phyloP scores from a whole-genome alignment of 345 rosid genomes.

The Citrus unshiu region DNA sequence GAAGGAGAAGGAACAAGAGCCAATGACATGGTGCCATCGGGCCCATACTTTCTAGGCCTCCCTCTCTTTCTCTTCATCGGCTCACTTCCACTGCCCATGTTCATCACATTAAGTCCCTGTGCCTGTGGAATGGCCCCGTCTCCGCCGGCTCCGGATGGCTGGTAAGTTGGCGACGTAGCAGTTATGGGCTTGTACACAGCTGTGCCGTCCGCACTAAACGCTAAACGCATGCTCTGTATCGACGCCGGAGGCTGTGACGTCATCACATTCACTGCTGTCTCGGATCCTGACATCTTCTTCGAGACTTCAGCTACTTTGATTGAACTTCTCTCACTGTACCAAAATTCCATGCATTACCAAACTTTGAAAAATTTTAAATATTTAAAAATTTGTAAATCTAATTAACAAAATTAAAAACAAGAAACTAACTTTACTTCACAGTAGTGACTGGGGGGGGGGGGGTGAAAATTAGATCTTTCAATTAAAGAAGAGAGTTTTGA shows the following conservation, averaged over 20 bases:
- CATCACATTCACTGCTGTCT: conserved; percentile 40
- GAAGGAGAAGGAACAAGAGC: conserved; percentile 25
- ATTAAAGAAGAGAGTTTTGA: not conserved
- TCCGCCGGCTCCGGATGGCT: conserved; percentile 7
- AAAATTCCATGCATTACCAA: conserved; percentile 18
- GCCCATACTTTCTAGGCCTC: conserved; percentile 68
- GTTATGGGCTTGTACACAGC: conserved; percentile 42
- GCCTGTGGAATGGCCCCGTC: conserved; percentile 15
- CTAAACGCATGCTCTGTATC: conserved; percentile 50
- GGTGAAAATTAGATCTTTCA: not conserved
- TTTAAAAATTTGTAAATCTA: not conserved
- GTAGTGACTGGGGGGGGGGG: not conserved
- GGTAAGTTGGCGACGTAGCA: conserved; percentile 33
- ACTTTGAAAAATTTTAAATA: not conserved
- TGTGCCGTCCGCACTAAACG: conserved; percentile 44
- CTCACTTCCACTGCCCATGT: conserved; percentile 27
- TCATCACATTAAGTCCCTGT: conserved; percentile 31
- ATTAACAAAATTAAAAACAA: not conserved
- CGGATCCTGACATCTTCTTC: conserved; percentile 50
- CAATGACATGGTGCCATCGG: conserved; percentile 52
- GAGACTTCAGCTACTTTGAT: not conserved
- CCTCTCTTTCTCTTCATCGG: conserved; percentile 59
- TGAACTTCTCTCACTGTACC: not conserved
- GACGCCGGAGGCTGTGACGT: conserved; percentile 34
- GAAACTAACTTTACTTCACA: not conserved